Conservation (phyloP, 1,139 yeast species). For the Arxiozyma heterogenica region DNA sequence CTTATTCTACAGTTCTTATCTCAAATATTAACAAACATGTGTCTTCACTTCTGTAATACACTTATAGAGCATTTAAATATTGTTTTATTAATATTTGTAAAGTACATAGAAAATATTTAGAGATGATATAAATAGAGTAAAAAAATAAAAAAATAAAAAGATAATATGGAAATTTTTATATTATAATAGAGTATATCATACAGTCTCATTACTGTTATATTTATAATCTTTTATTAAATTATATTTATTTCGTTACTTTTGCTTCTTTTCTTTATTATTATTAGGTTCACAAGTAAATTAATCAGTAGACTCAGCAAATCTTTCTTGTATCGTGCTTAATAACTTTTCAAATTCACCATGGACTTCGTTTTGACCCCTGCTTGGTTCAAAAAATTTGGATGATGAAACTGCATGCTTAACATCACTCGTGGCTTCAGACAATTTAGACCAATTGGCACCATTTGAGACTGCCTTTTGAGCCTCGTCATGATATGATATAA, state of each 20-base stretch:
- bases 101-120: background rate
- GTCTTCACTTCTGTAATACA: no score
- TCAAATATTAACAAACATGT: no score
- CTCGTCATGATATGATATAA: slow-evolving; percentile 84
- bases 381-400: slow-evolving; percentile 92
- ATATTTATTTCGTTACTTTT: no score
- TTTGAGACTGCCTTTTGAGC: slow-evolving; percentile 94
- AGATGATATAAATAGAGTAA: no score
- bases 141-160: no score
- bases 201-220: no score
- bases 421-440: slow-evolving; percentile 79
- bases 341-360: slow-evolving; percentile 69
- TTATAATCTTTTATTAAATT: background rate
- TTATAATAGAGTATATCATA: background rate
- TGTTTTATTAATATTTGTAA: background rate
- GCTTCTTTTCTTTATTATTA: no score
- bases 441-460: slow-evolving; percentile 92
- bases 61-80: background rate
- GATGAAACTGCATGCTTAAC: slow-evolving; percentile 90
- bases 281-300: slow-evolving; percentile 30
- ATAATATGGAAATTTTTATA: background rate
- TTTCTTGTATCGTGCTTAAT: slow-evolving; percentile 68
- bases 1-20: background rate
- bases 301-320: slow-evolving; percentile 93
- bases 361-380: slow-evolving; percentile 77